These are phyloP conservation scores for Hemerocallis citrina DNA, from an alignment of 106 monocot genomes.

Conservation along the genomic window DNA sequence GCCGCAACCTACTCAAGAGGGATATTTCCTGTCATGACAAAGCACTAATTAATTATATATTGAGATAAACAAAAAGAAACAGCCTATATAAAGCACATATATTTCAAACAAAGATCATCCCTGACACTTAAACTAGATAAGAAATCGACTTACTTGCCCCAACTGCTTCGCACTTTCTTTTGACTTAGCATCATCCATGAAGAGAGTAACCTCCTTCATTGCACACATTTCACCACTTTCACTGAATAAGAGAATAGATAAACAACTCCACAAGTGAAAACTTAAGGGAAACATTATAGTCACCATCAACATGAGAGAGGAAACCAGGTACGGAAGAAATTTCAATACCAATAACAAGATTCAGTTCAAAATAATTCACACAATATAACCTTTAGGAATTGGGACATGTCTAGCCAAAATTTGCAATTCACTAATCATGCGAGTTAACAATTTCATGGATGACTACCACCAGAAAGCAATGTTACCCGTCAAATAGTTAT, in stretches of 20 bases:
- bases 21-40: constrained; percentile 67
- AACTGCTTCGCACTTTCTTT: constrained; percentile 97
- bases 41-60: neutral
- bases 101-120: neutral
- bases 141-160: constrained; percentile 51
- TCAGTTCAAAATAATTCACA: too few relatives aligned
- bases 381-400: too few relatives aligned
- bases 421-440: too few relatives aligned
- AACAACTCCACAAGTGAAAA: too few relatives aligned
- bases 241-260: constrained; percentile 26
- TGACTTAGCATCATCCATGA: constrained; percentile 90
- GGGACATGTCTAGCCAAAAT: too few relatives aligned
- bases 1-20: constrained; percentile 77
- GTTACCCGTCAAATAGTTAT: too few relatives aligned
- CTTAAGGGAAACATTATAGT: too few relatives aligned
- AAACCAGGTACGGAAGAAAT: too few relatives aligned
- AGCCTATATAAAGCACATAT: neutral
- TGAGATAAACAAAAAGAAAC: neutral
- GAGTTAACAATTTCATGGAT: too few relatives aligned
- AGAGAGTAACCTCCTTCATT: constrained; percentile 97
- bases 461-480: too few relatives aligned
- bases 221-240: constrained; percentile 99
- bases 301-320: too few relatives aligned
- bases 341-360: too few relatives aligned
- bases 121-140: neutral